Evolutionary conservation across 2,329 filamentous ascomycete genomes (phyloP).

Genomic region (Hypoxylon sp.): DNA sequence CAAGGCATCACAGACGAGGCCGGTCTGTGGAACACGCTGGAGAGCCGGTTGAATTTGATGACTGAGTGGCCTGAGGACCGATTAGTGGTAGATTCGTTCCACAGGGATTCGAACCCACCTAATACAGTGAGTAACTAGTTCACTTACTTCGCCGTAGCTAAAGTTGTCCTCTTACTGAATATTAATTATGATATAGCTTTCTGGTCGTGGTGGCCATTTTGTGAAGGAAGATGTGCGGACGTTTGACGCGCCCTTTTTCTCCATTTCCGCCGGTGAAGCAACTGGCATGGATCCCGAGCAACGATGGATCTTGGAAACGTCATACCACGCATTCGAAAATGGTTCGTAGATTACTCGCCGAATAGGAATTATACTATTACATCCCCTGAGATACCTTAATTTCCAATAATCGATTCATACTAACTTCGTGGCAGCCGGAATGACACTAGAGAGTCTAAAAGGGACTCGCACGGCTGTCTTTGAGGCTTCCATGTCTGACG

Average conservation of each 20-base stretch:
- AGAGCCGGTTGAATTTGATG: constrained; percentile 51
- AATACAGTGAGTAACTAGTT: not conserved
- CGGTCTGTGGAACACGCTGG: constrained; percentile 55
- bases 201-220: not conserved
- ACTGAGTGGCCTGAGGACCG: constrained; percentile 52
- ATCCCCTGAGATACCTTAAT: too few species aligned
- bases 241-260: not conserved
- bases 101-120: not conserved
- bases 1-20: constrained; percentile 51
- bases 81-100: not conserved
- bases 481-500: not conserved
- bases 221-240: not conserved
- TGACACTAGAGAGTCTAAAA: too few species aligned
- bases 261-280: not conserved
- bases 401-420: too few species aligned
- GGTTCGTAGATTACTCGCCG: not conserved
- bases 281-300: not conserved
- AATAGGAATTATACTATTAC: too few species aligned
- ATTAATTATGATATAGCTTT: too few species aligned
- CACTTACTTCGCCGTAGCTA: too few species aligned
- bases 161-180: too few species aligned
- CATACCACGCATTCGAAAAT: not conserved
- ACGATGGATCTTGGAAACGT: not conserved
- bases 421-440: too few species aligned
- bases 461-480: not conserved